Conservation (phyloP, 768 basidiomycete genomes). For the Suillus lakei region DNA sequence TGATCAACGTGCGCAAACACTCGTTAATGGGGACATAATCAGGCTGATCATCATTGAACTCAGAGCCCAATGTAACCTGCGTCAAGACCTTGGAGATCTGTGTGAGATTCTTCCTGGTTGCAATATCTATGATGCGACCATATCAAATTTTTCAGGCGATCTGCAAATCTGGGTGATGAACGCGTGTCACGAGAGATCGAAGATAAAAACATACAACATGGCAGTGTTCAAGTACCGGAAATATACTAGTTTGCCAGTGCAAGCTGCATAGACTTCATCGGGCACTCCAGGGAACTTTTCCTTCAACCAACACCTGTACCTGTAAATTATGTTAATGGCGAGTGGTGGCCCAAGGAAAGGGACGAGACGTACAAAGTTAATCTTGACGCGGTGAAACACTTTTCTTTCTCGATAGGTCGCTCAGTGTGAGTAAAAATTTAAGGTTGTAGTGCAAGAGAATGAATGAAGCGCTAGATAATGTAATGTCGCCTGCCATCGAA, state of each 20-base stretch:
- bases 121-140: constrained; percentile 76
- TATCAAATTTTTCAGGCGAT: constrained; percentile 92
- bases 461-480: constrained; percentile 81
- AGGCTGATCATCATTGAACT: constrained; percentile 78
- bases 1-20: constrained; percentile 74
- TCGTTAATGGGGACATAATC: constrained; percentile 85
- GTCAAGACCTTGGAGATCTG: constrained; percentile 89
- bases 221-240: constrained; percentile 92
- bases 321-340: constrained; percentile 28
- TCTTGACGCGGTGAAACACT: constrained; percentile 70
- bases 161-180: constrained; percentile 37
- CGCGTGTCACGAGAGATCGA: constrained; percentile 18
- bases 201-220: constrained; percentile 70
- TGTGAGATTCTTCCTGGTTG: constrained; percentile 82
- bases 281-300: constrained; percentile 75
- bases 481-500: constrained; percentile 56
- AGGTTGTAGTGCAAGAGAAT: constrained; percentile 76
- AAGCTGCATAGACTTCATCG: constrained; percentile 72
- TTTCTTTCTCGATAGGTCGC: constrained; percentile 64
- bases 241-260: constrained; percentile 82
- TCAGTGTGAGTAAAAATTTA: constrained; percentile 58
- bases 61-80: constrained; percentile 80
- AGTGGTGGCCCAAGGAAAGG: neutral
- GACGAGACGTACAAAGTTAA: constrained; percentile 65
- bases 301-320: too few species aligned